Evolutionary conservation across 129 eudicot genomes (phyloP), one percentile per base, ranked within the genome.

Genomic region (Helichrysum umbraculigerum): DNA sequence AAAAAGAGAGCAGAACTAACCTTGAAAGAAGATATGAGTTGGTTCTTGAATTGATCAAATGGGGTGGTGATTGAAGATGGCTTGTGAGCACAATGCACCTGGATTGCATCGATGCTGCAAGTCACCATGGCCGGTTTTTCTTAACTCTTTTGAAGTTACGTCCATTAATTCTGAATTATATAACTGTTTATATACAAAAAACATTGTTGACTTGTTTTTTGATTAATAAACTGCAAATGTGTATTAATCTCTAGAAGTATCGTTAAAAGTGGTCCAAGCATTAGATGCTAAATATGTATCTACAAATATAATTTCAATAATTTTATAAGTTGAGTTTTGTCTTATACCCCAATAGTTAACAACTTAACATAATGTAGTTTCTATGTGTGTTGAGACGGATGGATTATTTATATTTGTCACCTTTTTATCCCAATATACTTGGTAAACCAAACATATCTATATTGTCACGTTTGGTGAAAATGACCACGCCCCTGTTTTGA

Each of bases 21-120:
- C 90, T 83, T 76, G 65, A 88, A 69, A 57, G 92, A 80, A 60
- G 86, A 77, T 61, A 81, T 37, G 66, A 82, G 68, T 19, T 83
- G 78, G 67, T n/a, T 73, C 25, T 72, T 86, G 66, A 82, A 51
- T 34, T 78, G 83, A 58, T 83, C 69, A 34, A 75, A 52, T 25
- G 28, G 28, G 19, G 73, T 60, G 72, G 52, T 21, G 54, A 22
- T 9, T 57, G 87, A 83, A 77, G 85, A 82, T 78, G 84, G 85
- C 73, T 59, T 87, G n/a, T 73, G 74, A 66, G 70, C 71, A 66
- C 87, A 81, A 29, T 73, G 84, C 28, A 79, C 81, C 20, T 74
- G 78, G 58, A 79, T 60, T 29, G 79, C 83, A 47, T 41, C 16
- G 69, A 60, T 28, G 32, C 42, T 77, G 73, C 78, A 73, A 72